Percentiles rank a stretch among this genome's conserved stretches.
Evolutionary conservation across 2,329 filamentous ascomycete genomes (phyloP).

Genomic region (Colletotrichum lupini): DNA sequence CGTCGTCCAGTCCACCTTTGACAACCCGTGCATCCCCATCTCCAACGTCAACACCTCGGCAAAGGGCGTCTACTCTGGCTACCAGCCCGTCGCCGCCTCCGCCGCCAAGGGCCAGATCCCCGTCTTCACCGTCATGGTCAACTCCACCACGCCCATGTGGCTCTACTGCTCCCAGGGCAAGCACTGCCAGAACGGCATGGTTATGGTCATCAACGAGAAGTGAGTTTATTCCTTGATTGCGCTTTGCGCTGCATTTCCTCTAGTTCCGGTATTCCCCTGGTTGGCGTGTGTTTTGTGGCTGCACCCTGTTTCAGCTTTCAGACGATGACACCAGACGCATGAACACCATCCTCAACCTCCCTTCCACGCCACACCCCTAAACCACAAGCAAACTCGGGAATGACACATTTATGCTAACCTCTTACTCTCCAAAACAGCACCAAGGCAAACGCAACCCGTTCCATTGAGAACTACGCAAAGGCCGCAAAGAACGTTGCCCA

Average conservation of each 20-base stretch:
- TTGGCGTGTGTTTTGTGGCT: background rate
- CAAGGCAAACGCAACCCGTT: slow-evolving; percentile 61
- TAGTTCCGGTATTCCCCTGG: background rate
- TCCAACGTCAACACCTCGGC: slow-evolving; percentile 60
- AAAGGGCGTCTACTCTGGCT: slow-evolving; percentile 74
- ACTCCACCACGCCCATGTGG: slow-evolving; percentile 79
- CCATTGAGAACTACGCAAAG: slow-evolving; percentile 63
- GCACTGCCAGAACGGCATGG: slow-evolving; percentile 82
- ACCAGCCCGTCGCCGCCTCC: slow-evolving; percentile 70
- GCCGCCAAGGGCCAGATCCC: slow-evolving; percentile 63
- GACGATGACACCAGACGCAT: slow-evolving; percentile 26
- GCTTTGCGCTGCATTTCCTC: too few relatives aligned
- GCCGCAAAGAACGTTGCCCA: slow-evolving; percentile 39
- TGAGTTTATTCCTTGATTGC: slow-evolving; percentile 51
- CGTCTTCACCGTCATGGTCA: slow-evolving; percentile 78
- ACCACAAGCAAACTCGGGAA: background rate
- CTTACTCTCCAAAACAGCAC: slow-evolving; percentile 46
- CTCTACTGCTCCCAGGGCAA: slow-evolving; percentile 79
- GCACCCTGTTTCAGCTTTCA: slow-evolving; percentile 24
- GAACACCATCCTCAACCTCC: background rate
- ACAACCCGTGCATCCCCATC: slow-evolving; percentile 75
- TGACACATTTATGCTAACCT: slow-evolving; percentile 18
- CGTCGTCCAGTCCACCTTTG: slow-evolving; percentile 81
- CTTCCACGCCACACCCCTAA: background rate
- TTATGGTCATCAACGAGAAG: slow-evolving; percentile 81